A percentile compares a stretch with the other conserved stretches of the same genome.
Conservation (phyloP, 2,329 filamentous ascomycete species). For the Ceratocystis lukuohia region DNA sequence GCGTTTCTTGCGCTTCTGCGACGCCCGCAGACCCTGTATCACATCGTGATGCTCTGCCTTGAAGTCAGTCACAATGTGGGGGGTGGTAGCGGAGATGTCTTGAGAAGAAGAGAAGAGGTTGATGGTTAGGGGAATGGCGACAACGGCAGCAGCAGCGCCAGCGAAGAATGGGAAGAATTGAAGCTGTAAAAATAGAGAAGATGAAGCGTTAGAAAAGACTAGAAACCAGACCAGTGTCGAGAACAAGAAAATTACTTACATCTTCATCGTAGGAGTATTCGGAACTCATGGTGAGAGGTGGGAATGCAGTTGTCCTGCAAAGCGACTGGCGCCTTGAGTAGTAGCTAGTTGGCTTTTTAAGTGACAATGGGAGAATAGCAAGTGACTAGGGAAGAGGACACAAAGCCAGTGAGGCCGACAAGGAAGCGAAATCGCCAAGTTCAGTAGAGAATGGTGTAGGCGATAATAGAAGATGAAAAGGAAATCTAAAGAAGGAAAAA, state of each 20-base stretch:
- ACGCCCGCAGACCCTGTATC: constrained; percentile 67
- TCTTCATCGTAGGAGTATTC: constrained; percentile 98
- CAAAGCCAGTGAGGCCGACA: not conserved
- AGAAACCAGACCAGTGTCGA: not conserved
- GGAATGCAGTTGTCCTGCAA: constrained; percentile 16
- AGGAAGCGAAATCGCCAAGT: not conserved
- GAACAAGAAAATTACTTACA: constrained; percentile 31
- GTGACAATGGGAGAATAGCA: not conserved
- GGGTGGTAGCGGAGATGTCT: not conserved
- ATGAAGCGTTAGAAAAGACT: not conserved
- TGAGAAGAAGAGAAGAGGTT: constrained; percentile 44
- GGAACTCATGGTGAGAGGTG: constrained; percentile 56
- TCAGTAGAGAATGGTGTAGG: not conserved
- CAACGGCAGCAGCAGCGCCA: constrained; percentile 72
- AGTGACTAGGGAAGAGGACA: not conserved
- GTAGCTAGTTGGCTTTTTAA: not conserved
- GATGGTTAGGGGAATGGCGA: constrained; percentile 85
- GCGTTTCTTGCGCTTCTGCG: constrained; percentile 80
- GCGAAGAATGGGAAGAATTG: constrained; percentile 99
- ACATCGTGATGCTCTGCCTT: constrained; percentile 70
- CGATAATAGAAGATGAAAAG: not conserved
- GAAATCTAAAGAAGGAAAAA: constrained; percentile 1
- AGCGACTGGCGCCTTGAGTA: not conserved
- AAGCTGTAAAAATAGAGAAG: constrained; percentile 38
- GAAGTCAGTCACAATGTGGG: constrained; percentile 39